Percentiles rank a stretch among this genome's conserved stretches.
Evolutionary conservation across 768 basidiomycete genomes (phyloP).

Genomic region (Hydnum rufescens): DNA sequence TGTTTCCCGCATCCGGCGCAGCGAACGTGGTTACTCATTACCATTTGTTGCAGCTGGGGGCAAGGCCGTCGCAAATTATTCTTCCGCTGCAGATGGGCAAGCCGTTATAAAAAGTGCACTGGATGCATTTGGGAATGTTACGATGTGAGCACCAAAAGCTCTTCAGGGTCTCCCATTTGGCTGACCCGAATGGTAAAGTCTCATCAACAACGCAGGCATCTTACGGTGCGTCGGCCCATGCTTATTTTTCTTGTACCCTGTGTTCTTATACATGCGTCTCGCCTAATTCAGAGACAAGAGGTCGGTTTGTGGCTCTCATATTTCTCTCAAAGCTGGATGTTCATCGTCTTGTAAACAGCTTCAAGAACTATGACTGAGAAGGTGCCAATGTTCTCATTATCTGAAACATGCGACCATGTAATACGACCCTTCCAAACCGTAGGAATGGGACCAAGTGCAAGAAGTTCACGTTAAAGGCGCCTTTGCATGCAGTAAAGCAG

Average conservation of each 20-base stretch:
- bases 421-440: background rate
- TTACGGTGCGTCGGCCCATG: constrained; percentile 30
- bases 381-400: constrained; percentile 8
- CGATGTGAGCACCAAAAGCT: constrained; percentile 24
- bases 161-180: background rate
- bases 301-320: constrained; percentile 4
- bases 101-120: constrained; percentile 75
- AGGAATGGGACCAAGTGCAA: constrained; percentile 74
- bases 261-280: background rate
- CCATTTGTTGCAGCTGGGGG: constrained; percentile 44
- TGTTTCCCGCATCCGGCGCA: background rate
- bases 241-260: background rate
- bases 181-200: constrained; percentile 12
- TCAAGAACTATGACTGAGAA: constrained; percentile 96
- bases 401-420: background rate
- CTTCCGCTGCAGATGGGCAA: constrained; percentile 70
- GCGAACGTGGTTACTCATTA: constrained; percentile 1
- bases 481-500: constrained; percentile 81
- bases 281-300: constrained; percentile 12
- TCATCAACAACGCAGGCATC: constrained; percentile 95
- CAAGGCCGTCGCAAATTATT: constrained; percentile 69
- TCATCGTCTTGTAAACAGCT: constrained; percentile 24
- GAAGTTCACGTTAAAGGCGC: constrained; percentile 90
- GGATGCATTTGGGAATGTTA: constrained; percentile 62
- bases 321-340: background rate